Conservation (phyloP, 1,139 yeast genomes). For the Suhomyces chickasaworum region DNA sequence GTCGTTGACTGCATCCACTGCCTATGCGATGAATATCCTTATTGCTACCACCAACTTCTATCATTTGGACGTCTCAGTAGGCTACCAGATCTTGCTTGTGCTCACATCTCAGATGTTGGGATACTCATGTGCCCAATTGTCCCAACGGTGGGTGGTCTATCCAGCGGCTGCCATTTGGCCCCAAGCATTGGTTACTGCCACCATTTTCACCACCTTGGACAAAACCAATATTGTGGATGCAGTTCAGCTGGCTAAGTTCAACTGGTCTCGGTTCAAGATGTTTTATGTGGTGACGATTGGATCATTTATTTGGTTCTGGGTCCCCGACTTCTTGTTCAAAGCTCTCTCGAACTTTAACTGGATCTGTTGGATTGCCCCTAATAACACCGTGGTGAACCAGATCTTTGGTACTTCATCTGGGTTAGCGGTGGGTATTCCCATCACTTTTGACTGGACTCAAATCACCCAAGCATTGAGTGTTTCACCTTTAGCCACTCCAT, state of each 20-base stretch:
- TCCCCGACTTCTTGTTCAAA: constrained; percentile 22
- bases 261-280: constrained; percentile 26
- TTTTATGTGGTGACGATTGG: constrained; percentile 20
- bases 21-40: constrained; percentile 24
- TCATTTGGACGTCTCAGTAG: constrained; percentile 42
- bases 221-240: constrained; percentile 19
- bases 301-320: constrained; percentile 26
- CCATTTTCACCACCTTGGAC: constrained; percentile 27
- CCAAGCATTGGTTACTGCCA: constrained; percentile 25
- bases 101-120: constrained; percentile 27
- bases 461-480: constrained; percentile 26
- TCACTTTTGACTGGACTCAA: constrained; percentile 61
- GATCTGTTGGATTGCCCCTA: constrained; percentile 46
- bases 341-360: constrained; percentile 34
- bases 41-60: constrained; percentile 33
- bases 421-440: constrained; percentile 19
- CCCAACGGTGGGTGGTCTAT: constrained; percentile 27
- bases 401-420: constrained; percentile 20
- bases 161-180: constrained; percentile 32
- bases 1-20: constrained; percentile 21
- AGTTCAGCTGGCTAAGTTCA: constrained; percentile 17
- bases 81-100: constrained; percentile 22
- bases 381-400: constrained; percentile 32
- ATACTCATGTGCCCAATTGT: constrained; percentile 25
- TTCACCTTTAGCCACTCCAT: constrained; percentile 25